Percentiles rank a stretch among this genome's conserved stretches.
Evolutionary conservation across 2,329 filamentous ascomycete species (phyloP).

Genomic region (Aspergillus costaricaensis): DNA sequence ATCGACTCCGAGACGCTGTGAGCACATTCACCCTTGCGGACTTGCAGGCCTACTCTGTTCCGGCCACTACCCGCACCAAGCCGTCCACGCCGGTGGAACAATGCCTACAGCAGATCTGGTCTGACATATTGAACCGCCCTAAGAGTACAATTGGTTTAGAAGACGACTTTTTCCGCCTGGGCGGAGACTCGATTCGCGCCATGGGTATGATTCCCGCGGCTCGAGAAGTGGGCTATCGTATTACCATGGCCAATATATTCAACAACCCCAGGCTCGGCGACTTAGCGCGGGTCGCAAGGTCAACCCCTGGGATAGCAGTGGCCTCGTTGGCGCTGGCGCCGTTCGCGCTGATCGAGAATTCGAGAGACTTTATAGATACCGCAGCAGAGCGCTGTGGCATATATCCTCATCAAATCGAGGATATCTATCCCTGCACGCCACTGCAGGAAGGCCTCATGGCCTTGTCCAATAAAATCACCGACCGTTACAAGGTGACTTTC

Average conservation of each 20-base stretch:
- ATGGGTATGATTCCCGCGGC: conserved; percentile 13
- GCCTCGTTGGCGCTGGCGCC: too few species aligned
- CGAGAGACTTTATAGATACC: too few species aligned
- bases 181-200: conserved; percentile 33
- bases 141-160: conserved; percentile 18
- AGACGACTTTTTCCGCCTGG: conserved; percentile 32
- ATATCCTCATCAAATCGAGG: conserved; percentile 16
- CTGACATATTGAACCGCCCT: conserved; percentile 16
- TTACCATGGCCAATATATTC: conserved; percentile 6
- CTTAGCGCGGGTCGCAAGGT: neutral
- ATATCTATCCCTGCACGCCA: too few species aligned
- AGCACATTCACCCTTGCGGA: too few species aligned
- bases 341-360: too few species aligned
- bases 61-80: too few species aligned
- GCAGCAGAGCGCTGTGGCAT: too few species aligned
- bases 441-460: conserved; percentile 36
- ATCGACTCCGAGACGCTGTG: too few species aligned
- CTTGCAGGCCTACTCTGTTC: too few species aligned
- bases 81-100: neutral
- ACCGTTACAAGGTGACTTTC: conserved; percentile 44
- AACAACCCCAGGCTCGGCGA: neutral
- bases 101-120: conserved; percentile 16
- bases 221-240: neutral
- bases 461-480: conserved; percentile 36
- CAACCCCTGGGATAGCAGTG: too few species aligned